Percentiles rank a stretch among this genome's conserved stretches.
phyloP scores from a whole-genome alignment of 495 filamentous ascomycete genomes.

The Hyphodiscus hymeniophilus region DNA sequence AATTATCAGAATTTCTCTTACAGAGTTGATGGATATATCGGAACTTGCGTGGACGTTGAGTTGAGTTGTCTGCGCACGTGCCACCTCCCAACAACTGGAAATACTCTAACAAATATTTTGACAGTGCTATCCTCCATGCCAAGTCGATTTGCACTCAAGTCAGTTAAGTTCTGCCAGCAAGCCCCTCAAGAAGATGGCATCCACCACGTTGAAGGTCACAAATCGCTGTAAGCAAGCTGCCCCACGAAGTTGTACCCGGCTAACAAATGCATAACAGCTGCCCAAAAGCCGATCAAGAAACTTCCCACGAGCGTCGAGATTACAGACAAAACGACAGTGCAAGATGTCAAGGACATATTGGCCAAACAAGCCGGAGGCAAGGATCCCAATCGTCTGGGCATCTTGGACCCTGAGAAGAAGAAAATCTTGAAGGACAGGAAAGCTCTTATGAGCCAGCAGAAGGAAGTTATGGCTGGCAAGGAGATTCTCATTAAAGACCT shows the following conservation, averaged over 20 bases:
- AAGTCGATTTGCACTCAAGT: too few relatives aligned
- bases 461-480: constrained; percentile 57
- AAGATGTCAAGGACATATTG: constrained; percentile 45
- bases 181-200: constrained; percentile 5
- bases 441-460: constrained; percentile 46
- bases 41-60: too few relatives aligned
- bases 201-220: constrained; percentile 8
- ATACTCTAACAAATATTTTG: too few relatives aligned
- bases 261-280: constrained; percentile 13
- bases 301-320: constrained; percentile 63
- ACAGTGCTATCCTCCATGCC: too few relatives aligned
- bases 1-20: too few relatives aligned
- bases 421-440: constrained; percentile 50
- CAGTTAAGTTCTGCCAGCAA: neutral
- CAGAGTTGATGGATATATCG: too few relatives aligned
- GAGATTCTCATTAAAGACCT: constrained; percentile 89
- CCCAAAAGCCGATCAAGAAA: constrained; percentile 56
- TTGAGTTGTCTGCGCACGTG: too few relatives aligned
- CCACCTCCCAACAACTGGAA: too few relatives aligned
- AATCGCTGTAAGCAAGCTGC: constrained; percentile 11
- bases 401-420: constrained; percentile 63
- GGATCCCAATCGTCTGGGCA: constrained; percentile 57
- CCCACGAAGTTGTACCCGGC: neutral
- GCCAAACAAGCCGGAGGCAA: constrained; percentile 34
- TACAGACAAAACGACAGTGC: constrained; percentile 47